Percentiles rank a stretch among this genome's conserved stretches.
Conservation (phyloP, 2,329 filamentous ascomycete species). For the Hypoxylon sp. region DNA sequence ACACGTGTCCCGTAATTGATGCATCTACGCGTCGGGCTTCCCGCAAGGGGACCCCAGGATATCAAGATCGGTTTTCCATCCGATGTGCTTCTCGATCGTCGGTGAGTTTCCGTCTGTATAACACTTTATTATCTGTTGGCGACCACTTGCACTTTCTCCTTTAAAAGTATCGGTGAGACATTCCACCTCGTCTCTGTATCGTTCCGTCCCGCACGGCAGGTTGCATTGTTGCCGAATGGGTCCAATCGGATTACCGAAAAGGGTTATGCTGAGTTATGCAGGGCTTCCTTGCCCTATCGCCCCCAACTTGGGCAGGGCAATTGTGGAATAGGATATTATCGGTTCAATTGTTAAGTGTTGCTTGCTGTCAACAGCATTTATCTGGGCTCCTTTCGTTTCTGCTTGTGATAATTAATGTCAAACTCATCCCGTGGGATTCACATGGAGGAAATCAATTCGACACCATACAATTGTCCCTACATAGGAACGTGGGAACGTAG, state of each 20-base stretch:
- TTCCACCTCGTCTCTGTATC: constrained; percentile 16
- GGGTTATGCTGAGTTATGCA: not conserved
- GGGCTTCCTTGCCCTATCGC: constrained; percentile 1
- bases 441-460: not conserved
- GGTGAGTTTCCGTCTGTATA: constrained; percentile 13
- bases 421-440: constrained; percentile 13
- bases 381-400: not conserved
- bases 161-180: constrained; percentile 11
- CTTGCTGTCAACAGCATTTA: not conserved
- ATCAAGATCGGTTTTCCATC: constrained; percentile 40
- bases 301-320: not conserved
- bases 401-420: constrained; percentile 5
- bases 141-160: not conserved
- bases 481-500: constrained; percentile 1
- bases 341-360: not conserved
- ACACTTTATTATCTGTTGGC: not conserved
- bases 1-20: constrained; percentile 21
- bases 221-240: constrained; percentile 20
- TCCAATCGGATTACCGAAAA: constrained; percentile 23
- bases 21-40: constrained; percentile 6
- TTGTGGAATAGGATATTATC: not conserved
- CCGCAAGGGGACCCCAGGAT: constrained; percentile 14
- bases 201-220: constrained; percentile 24
- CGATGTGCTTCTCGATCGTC: constrained; percentile 22
- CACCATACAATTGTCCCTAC: constrained; percentile 3